These are phyloP conservation scores for Ascocoryne sarcoides DNA, from an alignment of 2,329 filamentous ascomycete genomes.

Conservation along the genomic window DNA sequence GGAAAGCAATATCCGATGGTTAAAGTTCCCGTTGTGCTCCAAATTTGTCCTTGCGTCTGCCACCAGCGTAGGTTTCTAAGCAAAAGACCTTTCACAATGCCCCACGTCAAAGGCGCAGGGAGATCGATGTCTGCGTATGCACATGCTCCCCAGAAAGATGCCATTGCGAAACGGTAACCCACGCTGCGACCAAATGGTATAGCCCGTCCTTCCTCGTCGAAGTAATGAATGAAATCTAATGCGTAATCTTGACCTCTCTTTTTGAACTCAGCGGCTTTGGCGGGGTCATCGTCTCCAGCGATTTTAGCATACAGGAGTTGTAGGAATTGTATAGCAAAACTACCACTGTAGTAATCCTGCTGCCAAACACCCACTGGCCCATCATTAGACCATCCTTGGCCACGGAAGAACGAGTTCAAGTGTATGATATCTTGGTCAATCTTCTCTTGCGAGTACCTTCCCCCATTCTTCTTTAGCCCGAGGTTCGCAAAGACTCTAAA, in stretches of 20 bases:
- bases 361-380: constrained; percentile 71
- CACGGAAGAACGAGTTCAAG: constrained; percentile 73
- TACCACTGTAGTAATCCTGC: constrained; percentile 80
- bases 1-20: constrained; percentile 70
- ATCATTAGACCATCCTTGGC: constrained; percentile 75
- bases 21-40: constrained; percentile 64
- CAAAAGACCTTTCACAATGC: constrained; percentile 68
- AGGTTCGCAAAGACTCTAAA: constrained; percentile 79
- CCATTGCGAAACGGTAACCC: constrained; percentile 78
- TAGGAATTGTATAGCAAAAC: constrained; percentile 73
- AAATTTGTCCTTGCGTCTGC: constrained; percentile 67
- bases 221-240: constrained; percentile 67
- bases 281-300: constrained; percentile 56
- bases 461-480: constrained; percentile 66
- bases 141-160: constrained; percentile 72
- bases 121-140: constrained; percentile 69
- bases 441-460: constrained; percentile 58
- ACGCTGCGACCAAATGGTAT: constrained; percentile 73
- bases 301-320: constrained; percentile 70
- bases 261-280: constrained; percentile 59
- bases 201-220: constrained; percentile 60
- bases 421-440: constrained; percentile 70
- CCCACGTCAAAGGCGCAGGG: constrained; percentile 65
- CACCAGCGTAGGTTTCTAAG: constrained; percentile 71
- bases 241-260: constrained; percentile 58